Base-by-base conservation (phyloP, 371 early-diverging fungal genomes). In the Mucor mucedo region DNA sequence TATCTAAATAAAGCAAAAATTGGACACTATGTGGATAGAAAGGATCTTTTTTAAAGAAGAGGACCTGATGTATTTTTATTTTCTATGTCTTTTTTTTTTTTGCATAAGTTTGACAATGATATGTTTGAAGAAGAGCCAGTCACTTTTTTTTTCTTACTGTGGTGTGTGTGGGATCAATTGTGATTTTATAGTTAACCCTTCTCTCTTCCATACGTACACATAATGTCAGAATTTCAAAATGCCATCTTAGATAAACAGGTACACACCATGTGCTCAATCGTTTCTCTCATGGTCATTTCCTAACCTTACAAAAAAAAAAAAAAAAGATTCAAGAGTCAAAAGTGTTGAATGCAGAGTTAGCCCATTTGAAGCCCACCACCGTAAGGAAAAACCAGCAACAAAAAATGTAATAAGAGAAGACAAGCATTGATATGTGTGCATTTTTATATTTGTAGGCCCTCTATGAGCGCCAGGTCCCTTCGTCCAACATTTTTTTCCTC, bases 381-480 rank as follows among this genome's bases (percentile, higher is more conserved):
- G 71, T 71, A 71, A 63, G 21, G 21, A 21, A 21, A 21, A 47
- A 27, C 13, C 6, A 1, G 16, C 21, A 1, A 21, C 21, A 21
- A 21, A n/a, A 6, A 5, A 6, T 3, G 5, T 47, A 53, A 29
- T 21, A 59, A 47, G 6, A 21, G 21, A 21, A 21, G 21, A 21
- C 21, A 21, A 21, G 21, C 21, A 21, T 21, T 21, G 21, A 21
- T 21, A 21, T 21, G 21, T 0, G 21, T 21, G 21, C 21, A 21
- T 21, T 21, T 21, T 40, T 42, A 11, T 2, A 38, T 2, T 13
- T 33, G 14, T 35, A 70, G 70, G 13, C 32, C 4, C 39, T 71
- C 0, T 71, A 71, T 64, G 71, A 71, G 35, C 63, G 71, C 29
- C 71, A 67, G 30, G 71, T 71, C 11, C 71, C 71, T 29, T 71